Percentiles rank a stretch among this genome's conserved stretches.
Conservation (phyloP, 805 yeast species). For the Sugiyamaella lignohabitans region DNA sequence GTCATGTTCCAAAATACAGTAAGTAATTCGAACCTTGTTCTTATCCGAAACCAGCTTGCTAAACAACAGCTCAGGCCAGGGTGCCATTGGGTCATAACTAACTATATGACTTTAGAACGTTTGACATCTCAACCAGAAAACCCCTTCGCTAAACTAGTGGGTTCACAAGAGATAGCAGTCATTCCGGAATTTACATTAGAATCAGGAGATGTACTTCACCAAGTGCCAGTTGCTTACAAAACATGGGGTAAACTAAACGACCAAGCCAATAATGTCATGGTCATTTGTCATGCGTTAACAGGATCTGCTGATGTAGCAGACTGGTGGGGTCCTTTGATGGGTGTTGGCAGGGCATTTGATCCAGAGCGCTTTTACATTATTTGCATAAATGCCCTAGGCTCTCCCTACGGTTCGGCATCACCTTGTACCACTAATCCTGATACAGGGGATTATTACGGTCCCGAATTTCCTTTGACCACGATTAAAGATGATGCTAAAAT, state of each 20-base stretch:
- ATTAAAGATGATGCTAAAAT: conserved; percentile 87
- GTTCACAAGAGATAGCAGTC: conserved; percentile 70
- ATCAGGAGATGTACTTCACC: conserved; percentile 63
- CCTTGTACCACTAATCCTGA: conserved; percentile 79
- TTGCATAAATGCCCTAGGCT: conserved; percentile 88
- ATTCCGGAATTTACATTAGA: conserved; percentile 72
- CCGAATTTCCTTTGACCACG: conserved; percentile 89
- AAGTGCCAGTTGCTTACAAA: conserved; percentile 91
- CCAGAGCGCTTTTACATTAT: conserved; percentile 80
- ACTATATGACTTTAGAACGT: no score
- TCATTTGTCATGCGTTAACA: conserved; percentile 93
- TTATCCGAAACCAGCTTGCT: no score
- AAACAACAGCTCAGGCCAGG: no score
- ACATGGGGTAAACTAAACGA: conserved; percentile 87
- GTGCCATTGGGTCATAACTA: no score
- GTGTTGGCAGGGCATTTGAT: conserved; percentile 81
- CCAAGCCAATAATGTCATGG: conserved; percentile 64
- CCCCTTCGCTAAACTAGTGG: conserved; percentile 62
- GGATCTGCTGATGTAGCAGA: conserved; percentile 94
- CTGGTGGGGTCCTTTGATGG: conserved; percentile 98
- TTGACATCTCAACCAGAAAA: conserved; percentile 45
- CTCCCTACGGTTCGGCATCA: conserved; percentile 94
- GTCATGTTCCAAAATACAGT: no score
- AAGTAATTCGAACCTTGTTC: no score
- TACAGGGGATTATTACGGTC: conserved; percentile 77